These are phyloP conservation scores for Silene uniflora DNA, from an alignment of 148 eudicot species.

Conservation along the genomic window DNA sequence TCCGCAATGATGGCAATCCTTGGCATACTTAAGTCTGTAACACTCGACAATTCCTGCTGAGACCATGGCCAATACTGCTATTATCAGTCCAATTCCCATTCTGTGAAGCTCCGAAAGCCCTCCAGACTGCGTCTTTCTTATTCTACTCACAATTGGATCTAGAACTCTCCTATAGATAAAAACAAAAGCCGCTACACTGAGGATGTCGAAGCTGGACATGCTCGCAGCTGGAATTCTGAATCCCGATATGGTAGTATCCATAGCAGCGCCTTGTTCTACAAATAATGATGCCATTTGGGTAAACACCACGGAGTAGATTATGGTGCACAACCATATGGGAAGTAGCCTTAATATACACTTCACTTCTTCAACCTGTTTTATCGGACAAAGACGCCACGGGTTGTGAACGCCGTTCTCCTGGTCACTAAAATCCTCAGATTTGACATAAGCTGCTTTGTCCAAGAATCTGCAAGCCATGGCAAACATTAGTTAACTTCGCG, in stretches of 20 bases:
- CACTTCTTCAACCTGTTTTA: constrained; percentile 89
- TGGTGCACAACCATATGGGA: constrained; percentile 91
- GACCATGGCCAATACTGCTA: constrained; percentile 77
- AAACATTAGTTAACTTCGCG: constrained; percentile 13
- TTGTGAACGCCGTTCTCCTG: constrained; percentile 30
- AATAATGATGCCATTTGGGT: constrained; percentile 93
- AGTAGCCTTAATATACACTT: constrained; percentile 74
- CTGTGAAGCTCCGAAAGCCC: constrained; percentile 86
- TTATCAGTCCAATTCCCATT: constrained; percentile 84
- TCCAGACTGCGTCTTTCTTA: constrained; percentile 40
- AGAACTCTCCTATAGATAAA: constrained; percentile 57
- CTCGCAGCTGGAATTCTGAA: constrained; percentile 85
- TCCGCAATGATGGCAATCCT: constrained; percentile 53
- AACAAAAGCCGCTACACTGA: constrained; percentile 69
- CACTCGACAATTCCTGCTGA: constrained; percentile 74
- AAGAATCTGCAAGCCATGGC: constrained; percentile 45
- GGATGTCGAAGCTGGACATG: constrained; percentile 89
- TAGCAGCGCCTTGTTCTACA: constrained; percentile 83
- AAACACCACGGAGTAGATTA: constrained; percentile 80
- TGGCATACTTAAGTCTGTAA: constrained; percentile 61
- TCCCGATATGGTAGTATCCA: constrained; percentile 53
- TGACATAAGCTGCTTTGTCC: constrained; percentile 67
- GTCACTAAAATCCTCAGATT: constrained; percentile 39
- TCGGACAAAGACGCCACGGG: constrained; percentile 81
- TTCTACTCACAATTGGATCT: constrained; percentile 48